A percentile compares a stretch with the other conserved stretches of the same genome.
Conservation (phyloP, 257 asterid genomes). For the Marsdenia floribunda region DNA sequence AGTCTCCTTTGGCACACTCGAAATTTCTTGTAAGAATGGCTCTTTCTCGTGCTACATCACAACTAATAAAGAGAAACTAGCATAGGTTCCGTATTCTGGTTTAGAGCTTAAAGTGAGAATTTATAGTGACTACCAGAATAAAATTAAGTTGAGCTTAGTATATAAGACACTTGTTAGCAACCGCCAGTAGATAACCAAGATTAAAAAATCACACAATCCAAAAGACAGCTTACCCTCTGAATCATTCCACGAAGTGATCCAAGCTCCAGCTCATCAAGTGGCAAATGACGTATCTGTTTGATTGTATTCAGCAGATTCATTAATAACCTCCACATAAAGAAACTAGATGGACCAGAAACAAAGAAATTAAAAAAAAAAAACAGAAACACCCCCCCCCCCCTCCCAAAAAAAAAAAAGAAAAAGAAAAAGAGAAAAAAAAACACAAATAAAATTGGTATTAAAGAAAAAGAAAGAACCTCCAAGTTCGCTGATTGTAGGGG, state of each 20-base stretch:
- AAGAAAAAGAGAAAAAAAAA: not conserved
- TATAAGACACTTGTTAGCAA: not conserved
- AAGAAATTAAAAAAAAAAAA: not conserved
- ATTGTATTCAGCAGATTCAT: conserved; percentile 21
- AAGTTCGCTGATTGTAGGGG: conserved; percentile 83
- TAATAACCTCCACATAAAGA: not conserved
- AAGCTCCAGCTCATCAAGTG: conserved; percentile 96
- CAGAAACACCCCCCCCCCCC: no score
- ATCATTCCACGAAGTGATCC: conserved; percentile 96
- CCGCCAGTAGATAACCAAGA: not conserved
- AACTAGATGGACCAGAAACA: not conserved
- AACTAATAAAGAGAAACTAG: not conserved
- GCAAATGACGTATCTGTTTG: conserved; percentile 80
- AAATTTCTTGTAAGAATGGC: not conserved
- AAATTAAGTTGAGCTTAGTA: not conserved
- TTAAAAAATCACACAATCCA: not conserved
- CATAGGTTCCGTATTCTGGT: not conserved
- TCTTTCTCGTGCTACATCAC: not conserved
- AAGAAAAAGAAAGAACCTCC: conserved; percentile 48
- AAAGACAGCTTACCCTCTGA: conserved; percentile 56
- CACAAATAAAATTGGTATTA: not conserved
- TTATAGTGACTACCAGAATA: not conserved
- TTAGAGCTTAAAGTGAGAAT: not conserved
- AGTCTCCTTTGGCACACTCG: not conserved
- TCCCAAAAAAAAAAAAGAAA: no score